Evolutionary conservation across 208 protist species (phyloP), one percentile per base, ranked within the genome.

Genomic region (Wallacemonas sp.): DNA sequence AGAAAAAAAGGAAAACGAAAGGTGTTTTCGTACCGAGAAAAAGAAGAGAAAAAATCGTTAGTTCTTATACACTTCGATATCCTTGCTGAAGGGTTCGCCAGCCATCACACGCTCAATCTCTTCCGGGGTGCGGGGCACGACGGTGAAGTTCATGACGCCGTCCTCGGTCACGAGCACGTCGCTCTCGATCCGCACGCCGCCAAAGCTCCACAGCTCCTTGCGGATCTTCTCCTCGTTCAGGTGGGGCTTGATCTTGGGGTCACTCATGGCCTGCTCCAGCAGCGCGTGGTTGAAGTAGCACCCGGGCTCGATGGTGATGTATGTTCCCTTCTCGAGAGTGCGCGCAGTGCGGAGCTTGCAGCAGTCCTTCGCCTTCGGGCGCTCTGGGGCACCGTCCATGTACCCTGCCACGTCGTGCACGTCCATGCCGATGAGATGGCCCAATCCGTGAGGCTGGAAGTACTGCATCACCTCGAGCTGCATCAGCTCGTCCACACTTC

Each of bases 161-260:
- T 87, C 73, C 24, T 83, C 81, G 6, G 97, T 99, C 8, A 99
- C 89, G 1, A 99, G 55, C 10, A 99, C 81, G 65, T 99, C 96
- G 74, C 99, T 99, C 78, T 99, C 98, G 54, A 99, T 98, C 33
- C 98, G 87, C 37, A 99, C 95, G 29, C 98, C 98, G 45, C 98
- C 98, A 83, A 99, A 97, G 1, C 75, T 30, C 66, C 76, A 83
- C 71, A 92, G 92, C 33, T 58, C 81, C 39, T 71, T 83, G 3
- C 81, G 70, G 21, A 99, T 63, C 36, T 87, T 86, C 8, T 91
- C 76, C 39, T 85, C 58, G 76, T 98, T 97, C 24, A 99, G 58
- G 71, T 92, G 90, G 36, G 85, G 70, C 19, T 59, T 54, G n/a
- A 92, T 54, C 8, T 79, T 67, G 4, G 86, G 72, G 67, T 97